A percentile compares a stretch with the other conserved stretches of the same genome.
phyloP scores from a whole-genome alignment of 2,329 filamentous ascomycete species.

The Venturiaceae sp. region DNA sequence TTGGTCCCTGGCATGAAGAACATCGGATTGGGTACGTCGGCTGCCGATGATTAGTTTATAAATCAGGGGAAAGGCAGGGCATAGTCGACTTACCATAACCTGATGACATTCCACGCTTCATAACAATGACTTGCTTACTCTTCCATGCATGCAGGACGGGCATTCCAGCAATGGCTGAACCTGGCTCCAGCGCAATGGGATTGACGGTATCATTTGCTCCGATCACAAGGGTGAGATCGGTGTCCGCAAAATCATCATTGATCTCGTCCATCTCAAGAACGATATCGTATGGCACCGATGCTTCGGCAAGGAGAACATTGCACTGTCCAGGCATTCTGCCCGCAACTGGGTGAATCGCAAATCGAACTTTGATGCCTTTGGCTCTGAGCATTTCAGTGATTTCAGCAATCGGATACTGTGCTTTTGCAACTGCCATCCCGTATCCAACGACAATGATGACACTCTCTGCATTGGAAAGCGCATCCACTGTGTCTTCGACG shows the following conservation, averaged over 20 bases:
- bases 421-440: slow-evolving; percentile 90
- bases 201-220: slow-evolving; percentile 92
- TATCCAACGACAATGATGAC: slow-evolving; percentile 86
- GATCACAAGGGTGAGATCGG: slow-evolving; percentile 79
- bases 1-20: slow-evolving; percentile 83
- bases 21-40: slow-evolving; percentile 88
- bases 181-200: slow-evolving; percentile 75
- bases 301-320: slow-evolving; percentile 83
- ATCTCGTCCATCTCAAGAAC: slow-evolving; percentile 70
- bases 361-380: slow-evolving; percentile 72
- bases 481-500: slow-evolving; percentile 71
- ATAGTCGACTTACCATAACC: slow-evolving; percentile 58
- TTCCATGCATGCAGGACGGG: slow-evolving; percentile 89
- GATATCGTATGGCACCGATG: slow-evolving; percentile 46
- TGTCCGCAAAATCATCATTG: slow-evolving; percentile 82
- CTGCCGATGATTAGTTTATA: slow-evolving; percentile 29
- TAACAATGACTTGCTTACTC: slow-evolving; percentile 84
- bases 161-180: slow-evolving; percentile 83
- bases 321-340: slow-evolving; percentile 91
- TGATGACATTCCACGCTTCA: slow-evolving; percentile 85
- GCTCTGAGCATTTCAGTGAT: slow-evolving; percentile 66
- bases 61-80: background rate
- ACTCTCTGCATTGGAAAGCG: slow-evolving; percentile 64
- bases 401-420: slow-evolving; percentile 81
- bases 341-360: slow-evolving; percentile 83